Evolutionary conservation across 2,329 filamentous ascomycete genomes (phyloP).

Genomic region (Pseudocercospora vitis): DNA sequence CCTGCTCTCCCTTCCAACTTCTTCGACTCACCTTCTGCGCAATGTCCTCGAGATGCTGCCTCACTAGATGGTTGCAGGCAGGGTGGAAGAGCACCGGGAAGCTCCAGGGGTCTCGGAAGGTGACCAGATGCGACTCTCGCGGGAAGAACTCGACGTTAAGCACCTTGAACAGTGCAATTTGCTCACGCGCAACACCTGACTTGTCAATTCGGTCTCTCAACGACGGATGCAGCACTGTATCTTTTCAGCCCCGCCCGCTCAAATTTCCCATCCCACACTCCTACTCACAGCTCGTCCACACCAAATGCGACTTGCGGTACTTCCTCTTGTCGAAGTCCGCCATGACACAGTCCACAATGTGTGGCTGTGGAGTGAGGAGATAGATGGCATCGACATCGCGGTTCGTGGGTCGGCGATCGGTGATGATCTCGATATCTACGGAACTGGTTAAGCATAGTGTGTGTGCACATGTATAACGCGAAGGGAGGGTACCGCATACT

Average conservation of each 20-base stretch:
- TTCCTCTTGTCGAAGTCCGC: conserved; percentile 84
- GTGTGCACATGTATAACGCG: no score
- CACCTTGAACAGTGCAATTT: conserved; percentile 77
- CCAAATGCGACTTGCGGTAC: conserved; percentile 75
- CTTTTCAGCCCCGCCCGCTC: conserved; percentile 18
- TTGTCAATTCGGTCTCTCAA: conserved; percentile 73
- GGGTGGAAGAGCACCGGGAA: conserved; percentile 93
- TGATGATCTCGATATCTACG: conserved; percentile 89
- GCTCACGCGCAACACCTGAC: conserved; percentile 66
- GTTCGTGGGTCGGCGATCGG: conserved; percentile 78
- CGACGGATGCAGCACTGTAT: conserved; percentile 64
- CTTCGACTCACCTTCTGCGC: conserved; percentile 73
- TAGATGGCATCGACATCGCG: conserved; percentile 94
- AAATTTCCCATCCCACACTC: not conserved
- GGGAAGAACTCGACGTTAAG: conserved; percentile 88
- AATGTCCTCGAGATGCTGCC: conserved; percentile 76
- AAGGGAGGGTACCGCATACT: conserved; percentile 66
- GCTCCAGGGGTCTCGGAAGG: conserved; percentile 92
- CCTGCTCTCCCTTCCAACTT: no score
- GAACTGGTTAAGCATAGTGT: not conserved
- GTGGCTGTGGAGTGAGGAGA: conserved; percentile 77
- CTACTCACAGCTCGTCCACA: conserved; percentile 73
- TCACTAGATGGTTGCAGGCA: conserved; percentile 79
- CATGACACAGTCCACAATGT: conserved; percentile 90
- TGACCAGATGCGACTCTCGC: conserved; percentile 85